These are phyloP conservation scores for Nothomitra cinnamomea DNA, from an alignment of 2,329 filamentous ascomycete species.

Conservation along the genomic window DNA sequence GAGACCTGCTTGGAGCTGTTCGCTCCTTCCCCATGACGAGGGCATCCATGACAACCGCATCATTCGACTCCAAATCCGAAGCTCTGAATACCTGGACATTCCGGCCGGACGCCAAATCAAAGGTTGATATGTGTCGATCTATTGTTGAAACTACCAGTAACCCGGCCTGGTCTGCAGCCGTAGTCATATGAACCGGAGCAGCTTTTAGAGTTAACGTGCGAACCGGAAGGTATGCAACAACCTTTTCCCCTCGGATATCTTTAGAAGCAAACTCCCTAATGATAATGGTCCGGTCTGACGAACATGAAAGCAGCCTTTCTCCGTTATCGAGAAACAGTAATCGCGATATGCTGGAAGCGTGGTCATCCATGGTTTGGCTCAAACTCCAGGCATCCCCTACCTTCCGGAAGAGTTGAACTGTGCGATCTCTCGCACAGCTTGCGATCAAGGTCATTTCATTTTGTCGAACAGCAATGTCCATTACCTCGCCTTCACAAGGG, in stretches of 20 bases:
- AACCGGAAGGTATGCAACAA: slow-evolving; percentile 59
- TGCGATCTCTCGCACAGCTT: slow-evolving; percentile 74
- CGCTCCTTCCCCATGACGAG: slow-evolving; percentile 42
- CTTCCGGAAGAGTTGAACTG: slow-evolving; percentile 71
- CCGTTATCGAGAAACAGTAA: slow-evolving; percentile 60
- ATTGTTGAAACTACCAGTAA: slow-evolving; percentile 41
- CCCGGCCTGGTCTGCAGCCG: slow-evolving; percentile 40
- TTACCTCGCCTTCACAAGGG: slow-evolving; percentile 42
- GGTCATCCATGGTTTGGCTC: slow-evolving; percentile 82
- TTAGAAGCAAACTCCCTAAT: slow-evolving; percentile 62
- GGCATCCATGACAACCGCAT: slow-evolving; percentile 70
- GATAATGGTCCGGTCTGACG: slow-evolving; percentile 73
- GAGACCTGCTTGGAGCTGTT: slow-evolving; percentile 37
- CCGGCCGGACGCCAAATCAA: slow-evolving; percentile 49
- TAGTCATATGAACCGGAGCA: slow-evolving; percentile 68
- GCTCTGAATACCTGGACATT: slow-evolving; percentile 63
- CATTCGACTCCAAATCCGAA: slow-evolving; percentile 59
- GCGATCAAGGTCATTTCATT: slow-evolving; percentile 51
- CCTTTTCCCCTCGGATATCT: slow-evolving; percentile 32
- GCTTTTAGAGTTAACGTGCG: slow-evolving; percentile 70
- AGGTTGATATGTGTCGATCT: slow-evolving; percentile 42
- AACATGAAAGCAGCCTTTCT: slow-evolving; percentile 62
- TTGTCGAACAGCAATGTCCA: slow-evolving; percentile 59
- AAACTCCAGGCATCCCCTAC: slow-evolving; percentile 47
- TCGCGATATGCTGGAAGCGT: slow-evolving; percentile 68